Evolutionary conservation across 345 rosid species (phyloP).

Genomic region (Turnera subulata): DNA sequence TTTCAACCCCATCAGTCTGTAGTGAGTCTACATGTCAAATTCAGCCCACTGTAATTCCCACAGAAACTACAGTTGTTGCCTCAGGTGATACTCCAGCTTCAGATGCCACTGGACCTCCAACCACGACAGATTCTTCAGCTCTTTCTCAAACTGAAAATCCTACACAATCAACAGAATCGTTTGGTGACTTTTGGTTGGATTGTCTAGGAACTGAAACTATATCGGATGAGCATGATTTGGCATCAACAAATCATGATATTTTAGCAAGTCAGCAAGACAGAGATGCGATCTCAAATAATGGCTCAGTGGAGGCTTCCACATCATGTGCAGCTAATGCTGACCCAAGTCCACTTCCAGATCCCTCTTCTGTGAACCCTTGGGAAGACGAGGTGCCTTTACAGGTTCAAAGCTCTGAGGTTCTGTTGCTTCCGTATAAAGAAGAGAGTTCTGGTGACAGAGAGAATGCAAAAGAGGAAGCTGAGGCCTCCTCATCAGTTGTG

Average conservation of each 20-base stretch:
- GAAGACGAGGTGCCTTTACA: conserved; percentile 63
- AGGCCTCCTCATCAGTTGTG: conserved; percentile 47
- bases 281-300: conserved; percentile 24
- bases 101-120: conserved; percentile 20
- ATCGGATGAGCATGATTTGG: conserved; percentile 34
- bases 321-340: conserved; percentile 25
- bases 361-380: conserved; percentile 55
- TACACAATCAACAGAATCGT: conserved; percentile 23
- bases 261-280: conserved; percentile 18
- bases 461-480: conserved; percentile 37
- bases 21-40: conserved; percentile 20
- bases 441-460: conserved; percentile 32
- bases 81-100: conserved; percentile 24
- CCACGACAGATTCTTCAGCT: conserved; percentile 17
- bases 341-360: conserved; percentile 32
- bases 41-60: conserved; percentile 16
- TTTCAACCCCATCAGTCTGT: conserved; percentile 25
- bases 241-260: conserved; percentile 33
- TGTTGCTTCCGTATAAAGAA: conserved; percentile 74
- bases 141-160: too few relatives aligned
- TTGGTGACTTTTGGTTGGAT: conserved; percentile 44
- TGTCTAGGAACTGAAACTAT: conserved; percentile 36
- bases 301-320: conserved; percentile 28
- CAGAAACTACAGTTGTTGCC: conserved; percentile 23
- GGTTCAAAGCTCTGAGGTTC: conserved; percentile 62